phyloP scores from a whole-genome alignment of 768 basidiomycete genomes.

The Lentinula edodes region DNA sequence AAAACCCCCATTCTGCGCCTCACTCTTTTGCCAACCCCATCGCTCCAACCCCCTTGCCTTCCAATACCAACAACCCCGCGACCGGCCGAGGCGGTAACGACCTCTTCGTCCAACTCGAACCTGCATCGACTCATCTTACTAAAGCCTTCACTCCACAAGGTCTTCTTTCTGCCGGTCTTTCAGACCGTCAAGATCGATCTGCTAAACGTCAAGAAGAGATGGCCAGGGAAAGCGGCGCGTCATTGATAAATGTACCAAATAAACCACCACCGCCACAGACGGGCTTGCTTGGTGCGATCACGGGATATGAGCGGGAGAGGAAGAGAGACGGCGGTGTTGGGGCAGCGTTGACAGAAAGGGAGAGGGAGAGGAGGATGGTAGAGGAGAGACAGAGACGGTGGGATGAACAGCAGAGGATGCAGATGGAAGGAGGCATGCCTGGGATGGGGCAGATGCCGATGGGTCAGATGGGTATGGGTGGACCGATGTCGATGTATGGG shows the following conservation, averaged over 20 bases:
- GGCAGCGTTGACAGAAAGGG: conserved; percentile 90
- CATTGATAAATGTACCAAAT: conserved; percentile 91
- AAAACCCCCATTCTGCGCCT: conserved; percentile 19
- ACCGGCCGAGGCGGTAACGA: conserved; percentile 31
- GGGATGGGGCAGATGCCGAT: conserved; percentile 19
- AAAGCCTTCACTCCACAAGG: conserved; percentile 96
- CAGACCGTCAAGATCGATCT: conserved; percentile 93
- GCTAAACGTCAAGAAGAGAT: conserved; percentile 93
- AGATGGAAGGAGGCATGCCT: conserved; percentile 67
- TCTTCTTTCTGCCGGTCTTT: conserved; percentile 88
- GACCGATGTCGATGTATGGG: conserved; percentile 14
- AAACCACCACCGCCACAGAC: conserved; percentile 95
- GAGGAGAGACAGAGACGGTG: conserved; percentile 92
- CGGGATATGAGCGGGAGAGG: conserved; percentile 89
- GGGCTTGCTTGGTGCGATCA: conserved; percentile 93
- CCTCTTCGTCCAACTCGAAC: conserved; percentile 69
- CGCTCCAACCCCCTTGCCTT: neutral
- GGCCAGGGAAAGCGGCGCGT: conserved; percentile 86
- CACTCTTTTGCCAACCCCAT: neutral
- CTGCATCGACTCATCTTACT: conserved; percentile 67
- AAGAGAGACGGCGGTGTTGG: conserved; percentile 95
- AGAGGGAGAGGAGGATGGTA: conserved; percentile 85
- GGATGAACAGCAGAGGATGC: conserved; percentile 85
- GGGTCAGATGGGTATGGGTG: conserved; percentile 20
- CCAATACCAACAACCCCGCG: conserved; percentile 17